Base-by-base conservation (phyloP, 2,329 filamentous ascomycete genomes). In the Alternaria triticina region DNA sequence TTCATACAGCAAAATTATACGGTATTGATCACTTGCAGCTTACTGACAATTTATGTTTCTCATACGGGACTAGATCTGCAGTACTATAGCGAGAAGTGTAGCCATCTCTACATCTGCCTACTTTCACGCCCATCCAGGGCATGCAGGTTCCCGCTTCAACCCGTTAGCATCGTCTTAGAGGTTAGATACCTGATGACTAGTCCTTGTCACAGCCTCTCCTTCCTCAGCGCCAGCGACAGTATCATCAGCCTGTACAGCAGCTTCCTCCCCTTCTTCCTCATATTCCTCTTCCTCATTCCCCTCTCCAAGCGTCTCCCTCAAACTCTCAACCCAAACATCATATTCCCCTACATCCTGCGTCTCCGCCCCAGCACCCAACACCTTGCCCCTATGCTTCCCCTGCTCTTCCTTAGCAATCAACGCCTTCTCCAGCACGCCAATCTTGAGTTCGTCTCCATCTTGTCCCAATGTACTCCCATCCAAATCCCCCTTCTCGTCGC, bases 381-480 rank as follows among this genome's bases (percentile, higher is more conserved):
- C 65, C 54, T 59, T 67, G 15, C 43, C 61, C 13, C 11, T 36
- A 1, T 52, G n/a, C 23, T 17, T 52, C 4, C 28, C 57, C 11
- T 58, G 22, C 10, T 68, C 61, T 40, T 71, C 73, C 51, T 67
- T 74, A 10, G 65, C 70, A 25, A 75, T 11, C 47, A 78, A 36
- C 45, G 71, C 73, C 43, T 62, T 66, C 52, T 78, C 76, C 54
- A 77, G 59, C 12, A 74, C 73, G 1, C 74, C 76, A 25, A 72
- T 22, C 51, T 66, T 52, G 10, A 72, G 22, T 50, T 66, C 54
- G 9, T 55, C 55, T 6, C 10, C 45, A 20, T 61, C 49, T 25
- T 40, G 20, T 10, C 59, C 57, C 11, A n/a, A 5, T 12, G 11
- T 5, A 5, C 4, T n/a, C 6, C 36, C 62, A 44, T 57, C 56